Base-by-base conservation (phyloP, 169 alveolate species). In the Cryptosporidium xiaoi region DNA sequence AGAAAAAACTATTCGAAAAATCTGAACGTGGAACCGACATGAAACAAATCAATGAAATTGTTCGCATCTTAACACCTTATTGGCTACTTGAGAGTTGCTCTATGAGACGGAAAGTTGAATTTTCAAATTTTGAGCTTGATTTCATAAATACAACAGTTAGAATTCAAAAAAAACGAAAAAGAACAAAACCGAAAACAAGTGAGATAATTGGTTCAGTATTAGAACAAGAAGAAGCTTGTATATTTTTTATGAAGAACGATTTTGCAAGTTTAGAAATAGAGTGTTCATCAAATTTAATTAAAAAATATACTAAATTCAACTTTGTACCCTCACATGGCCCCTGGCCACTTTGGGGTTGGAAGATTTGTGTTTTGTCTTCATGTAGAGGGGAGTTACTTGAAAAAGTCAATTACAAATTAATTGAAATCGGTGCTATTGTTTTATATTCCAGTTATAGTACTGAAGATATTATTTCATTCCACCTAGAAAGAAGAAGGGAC, bases 261-360 rank as follows among this genome's bases (percentile, higher is more conserved):
- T 8, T 7, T 34, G 4, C 0, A 40, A 40, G 48, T 40, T 8
- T 6, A 3, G 48, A 40, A 40, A 40, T 40, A 40, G 10, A 40
- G 10, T 40, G 48, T 40, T 40, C 48, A 40, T 40, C 48, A 40
- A 40, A 18, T 24, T 27, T 8, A 64, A 29, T n/a, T 64, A 15
- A 31, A 51, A n/a, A 36, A 48, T 15, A 48, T n/a, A 1, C 44
- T 34, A 34, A 0, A 5, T 12, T n/a, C 31, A 16, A 77, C 29
- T 44, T 46, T 77, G 36, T 77, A 16, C 87, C 87, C 40, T 56
- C 87, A 13, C 64, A 62, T 29, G 87, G 87, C 16, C 87, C 87
- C 16, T 77, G 87, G 87, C 87, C 87, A 20, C 71, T 77, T 44
- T 77, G 87, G 87, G 71, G 87, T 16, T 77, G 87, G 87, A 77